Evolutionary conservation across 2,329 filamentous ascomycete genomes (phyloP).

Genomic region (Fusarium sp.): DNA sequence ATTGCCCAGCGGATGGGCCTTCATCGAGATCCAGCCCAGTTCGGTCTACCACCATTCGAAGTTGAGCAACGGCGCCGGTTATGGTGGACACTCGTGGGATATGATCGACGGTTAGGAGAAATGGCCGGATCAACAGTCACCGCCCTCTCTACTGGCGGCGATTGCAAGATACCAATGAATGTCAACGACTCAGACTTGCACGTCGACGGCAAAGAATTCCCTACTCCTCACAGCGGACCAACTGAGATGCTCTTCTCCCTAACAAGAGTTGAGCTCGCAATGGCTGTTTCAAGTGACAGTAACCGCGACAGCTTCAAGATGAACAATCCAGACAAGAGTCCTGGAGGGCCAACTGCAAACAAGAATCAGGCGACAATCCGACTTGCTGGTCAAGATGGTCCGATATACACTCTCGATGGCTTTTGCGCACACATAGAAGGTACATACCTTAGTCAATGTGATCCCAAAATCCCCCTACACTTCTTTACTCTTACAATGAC

Average conservation of each 20-base stretch:
- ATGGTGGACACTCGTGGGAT: constrained; percentile 78
- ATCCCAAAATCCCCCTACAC: constrained; percentile 69
- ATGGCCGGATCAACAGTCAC: constrained; percentile 71
- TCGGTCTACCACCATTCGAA: constrained; percentile 68
- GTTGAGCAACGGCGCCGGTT: constrained; percentile 77
- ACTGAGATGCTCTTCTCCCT: constrained; percentile 73
- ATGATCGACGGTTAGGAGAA: constrained; percentile 77
- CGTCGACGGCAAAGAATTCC: constrained; percentile 66
- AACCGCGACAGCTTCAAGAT: constrained; percentile 54
- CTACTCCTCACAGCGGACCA: constrained; percentile 61
- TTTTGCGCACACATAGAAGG: constrained; percentile 68
- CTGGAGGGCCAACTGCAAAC: constrained; percentile 39
- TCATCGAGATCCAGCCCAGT: constrained; percentile 71
- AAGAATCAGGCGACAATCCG: constrained; percentile 54
- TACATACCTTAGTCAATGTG: constrained; percentile 67
- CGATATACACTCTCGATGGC: constrained; percentile 63
- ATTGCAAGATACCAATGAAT: constrained; percentile 70
- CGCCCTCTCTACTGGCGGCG: constrained; percentile 64
- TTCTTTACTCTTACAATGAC: constrained; percentile 71
- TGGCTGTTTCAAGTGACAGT: constrained; percentile 63
- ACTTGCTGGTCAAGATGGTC: constrained; percentile 63
- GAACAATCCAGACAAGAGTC: constrained; percentile 47
- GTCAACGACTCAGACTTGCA: constrained; percentile 72
- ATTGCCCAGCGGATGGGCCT: constrained; percentile 76
- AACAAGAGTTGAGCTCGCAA: constrained; percentile 67